Evolutionary conservation across 2,329 filamentous ascomycete genomes (phyloP).

Genomic region (Chrysoporthe deuterocubensis): DNA sequence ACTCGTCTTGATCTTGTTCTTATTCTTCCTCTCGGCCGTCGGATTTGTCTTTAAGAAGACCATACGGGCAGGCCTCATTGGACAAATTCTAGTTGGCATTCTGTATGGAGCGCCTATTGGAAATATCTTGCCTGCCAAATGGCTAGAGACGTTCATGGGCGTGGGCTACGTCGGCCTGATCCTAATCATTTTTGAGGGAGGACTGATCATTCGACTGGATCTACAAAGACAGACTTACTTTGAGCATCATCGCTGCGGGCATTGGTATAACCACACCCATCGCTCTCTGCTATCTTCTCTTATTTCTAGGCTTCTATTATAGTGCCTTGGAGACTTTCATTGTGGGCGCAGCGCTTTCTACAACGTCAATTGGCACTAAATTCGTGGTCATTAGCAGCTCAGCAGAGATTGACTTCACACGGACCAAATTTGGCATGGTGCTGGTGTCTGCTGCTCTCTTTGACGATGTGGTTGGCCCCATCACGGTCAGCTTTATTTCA

Average conservation of each 20-base stretch:
- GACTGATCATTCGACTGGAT: conserved; percentile 49
- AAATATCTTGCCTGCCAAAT: conserved; percentile 46
- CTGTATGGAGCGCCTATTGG: conserved; percentile 50
- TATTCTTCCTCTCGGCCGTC: conserved; percentile 46
- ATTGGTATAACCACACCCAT: conserved; percentile 52
- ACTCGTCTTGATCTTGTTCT: conserved; percentile 49
- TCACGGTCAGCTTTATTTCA: conserved; percentile 42
- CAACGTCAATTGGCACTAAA: conserved; percentile 28
- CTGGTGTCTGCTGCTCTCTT: conserved; percentile 51
- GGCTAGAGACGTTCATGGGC: conserved; percentile 51
- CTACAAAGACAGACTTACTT: conserved; percentile 46
- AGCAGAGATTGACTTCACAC: conserved; percentile 43
- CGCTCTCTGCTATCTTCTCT: conserved; percentile 46
- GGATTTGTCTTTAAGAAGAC: conserved; percentile 46
- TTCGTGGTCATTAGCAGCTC: conserved; percentile 39
- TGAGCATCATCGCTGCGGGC: conserved; percentile 46
- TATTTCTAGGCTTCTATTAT: conserved; percentile 49
- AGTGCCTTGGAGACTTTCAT: conserved; percentile 30
- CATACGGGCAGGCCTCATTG: conserved; percentile 50
- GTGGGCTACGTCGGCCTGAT: conserved; percentile 54
- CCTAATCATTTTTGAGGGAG: conserved; percentile 56
- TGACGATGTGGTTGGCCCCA: conserved; percentile 50
- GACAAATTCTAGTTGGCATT: conserved; percentile 51
- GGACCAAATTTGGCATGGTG: conserved; percentile 48
- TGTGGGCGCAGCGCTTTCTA: conserved; percentile 23